A percentile compares a stretch with the other conserved stretches of the same genome.
Conservation (phyloP, 2,329 filamentous ascomycete species). For the Colletotrichum aenigma region DNA sequence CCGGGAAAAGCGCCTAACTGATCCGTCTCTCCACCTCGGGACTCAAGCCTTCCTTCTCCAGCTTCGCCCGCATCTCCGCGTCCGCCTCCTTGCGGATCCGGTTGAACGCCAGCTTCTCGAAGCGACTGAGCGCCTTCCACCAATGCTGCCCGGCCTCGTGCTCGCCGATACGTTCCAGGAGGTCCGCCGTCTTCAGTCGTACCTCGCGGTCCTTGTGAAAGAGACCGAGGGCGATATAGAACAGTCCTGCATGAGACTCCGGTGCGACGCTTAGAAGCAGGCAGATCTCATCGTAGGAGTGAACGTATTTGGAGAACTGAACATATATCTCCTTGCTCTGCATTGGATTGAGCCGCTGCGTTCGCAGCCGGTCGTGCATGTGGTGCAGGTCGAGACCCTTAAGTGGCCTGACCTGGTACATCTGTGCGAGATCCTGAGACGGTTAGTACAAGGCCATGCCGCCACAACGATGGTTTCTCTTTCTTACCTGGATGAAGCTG, state of each 20-base stretch:
- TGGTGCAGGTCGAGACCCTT: slow-evolving; percentile 88
- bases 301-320: slow-evolving; percentile 75
- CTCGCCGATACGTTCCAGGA: slow-evolving; percentile 81
- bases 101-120: slow-evolving; percentile 85
- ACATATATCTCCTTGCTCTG: slow-evolving; percentile 87
- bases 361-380: slow-evolving; percentile 88
- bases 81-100: slow-evolving; percentile 74
- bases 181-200: slow-evolving; percentile 74
- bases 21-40: slow-evolving; percentile 50
- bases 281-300: slow-evolving; percentile 84
- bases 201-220: slow-evolving; percentile 90
- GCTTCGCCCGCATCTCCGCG: slow-evolving; percentile 50
- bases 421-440: slow-evolving; percentile 65
- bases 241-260: slow-evolving; percentile 85
- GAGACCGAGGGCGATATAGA: slow-evolving; percentile 87
- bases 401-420: slow-evolving; percentile 70
- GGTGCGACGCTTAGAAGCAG: slow-evolving; percentile 83
- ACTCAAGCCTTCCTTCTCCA: slow-evolving; percentile 48
- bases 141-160: slow-evolving; percentile 94
- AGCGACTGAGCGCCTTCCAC: slow-evolving; percentile 85
- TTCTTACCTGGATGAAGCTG: slow-evolving; percentile 81
- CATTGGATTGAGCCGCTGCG: slow-evolving; percentile 75
- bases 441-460: slow-evolving; percentile 11
- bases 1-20: slow-evolving; percentile 40
- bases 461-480: neutral